Conservation (phyloP, 345 rosid species). For the Eucalyptus marginata region DNA sequence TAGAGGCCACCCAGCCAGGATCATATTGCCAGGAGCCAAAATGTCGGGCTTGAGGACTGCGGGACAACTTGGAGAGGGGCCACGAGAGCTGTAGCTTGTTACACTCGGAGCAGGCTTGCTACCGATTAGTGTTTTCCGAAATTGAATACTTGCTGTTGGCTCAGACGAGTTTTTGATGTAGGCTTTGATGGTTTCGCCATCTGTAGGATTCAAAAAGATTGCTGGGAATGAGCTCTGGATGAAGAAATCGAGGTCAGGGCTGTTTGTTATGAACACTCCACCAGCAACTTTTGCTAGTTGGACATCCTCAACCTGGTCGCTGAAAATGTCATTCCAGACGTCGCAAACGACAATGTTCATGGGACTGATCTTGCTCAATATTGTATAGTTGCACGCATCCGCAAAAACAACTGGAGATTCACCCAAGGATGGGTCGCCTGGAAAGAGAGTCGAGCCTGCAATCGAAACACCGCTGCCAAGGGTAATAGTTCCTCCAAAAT, state of each 20-base stretch:
- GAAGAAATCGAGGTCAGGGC: background rate
- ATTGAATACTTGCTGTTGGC: conserved; percentile 18
- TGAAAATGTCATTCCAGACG: background rate
- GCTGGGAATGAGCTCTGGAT: background rate
- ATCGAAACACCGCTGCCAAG: conserved; percentile 8
- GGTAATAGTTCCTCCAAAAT: conserved; percentile 8
- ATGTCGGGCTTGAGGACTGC: conserved; percentile 40
- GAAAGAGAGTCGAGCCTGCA: conserved; percentile 20
- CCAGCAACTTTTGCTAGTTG: background rate
- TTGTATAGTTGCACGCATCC: background rate
- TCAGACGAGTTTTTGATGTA: conserved; percentile 1
- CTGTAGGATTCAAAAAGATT: background rate
- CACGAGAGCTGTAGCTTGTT: conserved; percentile 31
- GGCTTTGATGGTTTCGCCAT: background rate
- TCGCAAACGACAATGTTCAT: background rate
- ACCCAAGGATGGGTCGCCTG: background rate
- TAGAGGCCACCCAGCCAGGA: conserved; percentile 39
- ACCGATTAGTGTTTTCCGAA: conserved; percentile 22
- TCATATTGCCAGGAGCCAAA: conserved; percentile 32
- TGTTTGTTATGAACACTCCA: conserved; percentile 1
- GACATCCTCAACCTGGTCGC: background rate
- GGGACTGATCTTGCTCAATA: background rate
- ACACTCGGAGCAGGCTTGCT: conserved; percentile 28
- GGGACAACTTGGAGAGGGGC: conserved; percentile 34
- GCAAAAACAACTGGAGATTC: background rate